Base-by-base conservation (phyloP, 225 moss, liverwort and hornwort species). In the Polytrichum formosum region DNA sequence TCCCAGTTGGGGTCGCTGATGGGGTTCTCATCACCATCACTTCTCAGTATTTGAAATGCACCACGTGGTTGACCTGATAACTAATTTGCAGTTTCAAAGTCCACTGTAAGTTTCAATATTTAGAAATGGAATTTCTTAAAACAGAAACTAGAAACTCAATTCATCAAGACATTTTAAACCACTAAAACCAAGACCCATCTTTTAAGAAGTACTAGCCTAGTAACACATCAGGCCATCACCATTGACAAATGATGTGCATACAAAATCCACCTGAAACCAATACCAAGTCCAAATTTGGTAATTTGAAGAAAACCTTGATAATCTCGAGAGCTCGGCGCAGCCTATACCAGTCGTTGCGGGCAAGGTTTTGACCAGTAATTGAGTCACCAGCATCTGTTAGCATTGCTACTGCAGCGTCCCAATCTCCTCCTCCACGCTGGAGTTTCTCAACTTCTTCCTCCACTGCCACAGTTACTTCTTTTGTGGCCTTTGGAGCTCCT, bases 341-440 rank as follows among this genome's bases (percentile, higher is more conserved):
- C 78, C 97, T 91, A 80, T 98, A 98, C 97, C 97, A 94, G 82
- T 98, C 97, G 82, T 98, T 98, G 72, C 92, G 88, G 63, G 94
- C 85, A 75, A 98, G 80, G 71, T 70, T 90, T 61, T 77, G 71
- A 68, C 91, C 94, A 70, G 91, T 90, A 33, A 78, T 88, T 17
- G 82, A 74, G 83, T 98, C 97, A 78, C 97, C 97, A 31, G 91
- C 90, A 54, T 91, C 86, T 33, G 86, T 79, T 62, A 98, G 85
- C 77, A 91, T 74, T 63, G 80, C 78, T 16, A 94, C 68, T 54
- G 89, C 94, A 71, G 83, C 87, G 66, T 98, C 97, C 97, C 97
- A 98, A 73, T 85, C 94, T 67, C 88, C 91, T 63, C 92, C 83
- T 68, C 80, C 84, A 54, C 83, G 72, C 28, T 83, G 74, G 25